A percentile compares a stretch with the other conserved stretches of the same genome.
These are phyloP conservation scores for Citrus sinensis DNA, from an alignment of 345 rosid species.

Conservation along the genomic window DVS_A1.0 CM039165.1:33150001-33150500, in stretches of 20 bases:
- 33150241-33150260: conserved; percentile 23
- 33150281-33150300: conserved; percentile 11
- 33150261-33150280: conserved; percentile 7
- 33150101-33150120: conserved; percentile 32
- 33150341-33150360: conserved; percentile 26
- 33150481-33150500: too few species aligned
- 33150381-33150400: not conserved
- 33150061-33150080: conserved; percentile 25
- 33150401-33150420: not conserved
- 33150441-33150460: not conserved
- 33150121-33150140: conserved; percentile 25
- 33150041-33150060: conserved; percentile 32
- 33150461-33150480: not conserved
- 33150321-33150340: conserved; percentile 33
- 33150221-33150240: conserved; percentile 17
- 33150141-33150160: conserved; percentile 22
- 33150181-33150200: conserved; percentile 24
- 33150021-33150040: conserved; percentile 74
- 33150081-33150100: conserved; percentile 19
- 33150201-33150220: conserved; percentile 41
- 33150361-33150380: conserved; percentile 16
- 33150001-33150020: conserved; percentile 46
- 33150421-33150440: not conserved
- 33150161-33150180: conserved; percentile 40
- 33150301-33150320: conserved; percentile 14